These are phyloP conservation scores for Carnegiea gigantea DNA, from an alignment of 179 eudicot species.

Conservation along the genomic window DNA sequence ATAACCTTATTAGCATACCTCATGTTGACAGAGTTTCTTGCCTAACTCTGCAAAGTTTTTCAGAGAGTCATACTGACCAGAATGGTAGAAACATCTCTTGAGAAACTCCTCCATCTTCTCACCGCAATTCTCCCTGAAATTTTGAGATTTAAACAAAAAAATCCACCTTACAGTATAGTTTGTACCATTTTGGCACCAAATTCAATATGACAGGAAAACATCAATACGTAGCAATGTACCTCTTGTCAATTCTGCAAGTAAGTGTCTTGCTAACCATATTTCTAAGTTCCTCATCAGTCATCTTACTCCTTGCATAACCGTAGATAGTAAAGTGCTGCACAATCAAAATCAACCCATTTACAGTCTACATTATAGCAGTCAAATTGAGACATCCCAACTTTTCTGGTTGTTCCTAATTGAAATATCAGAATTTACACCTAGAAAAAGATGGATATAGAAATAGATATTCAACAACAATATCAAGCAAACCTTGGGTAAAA, in stretches of 20 bases:
- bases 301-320: conserved; percentile 98
- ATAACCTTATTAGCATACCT: conserved; percentile 45
- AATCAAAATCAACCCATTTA: conserved; percentile 21
- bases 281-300: conserved; percentile 92
- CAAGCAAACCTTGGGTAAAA: conserved; percentile 74
- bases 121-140: conserved; percentile 74
- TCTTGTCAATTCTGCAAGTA: conserved; percentile 94
- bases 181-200: not conserved
- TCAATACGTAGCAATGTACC: conserved; percentile 35
- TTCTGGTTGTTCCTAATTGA: not conserved
- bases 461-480: not conserved
- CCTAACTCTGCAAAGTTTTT: conserved; percentile 70
- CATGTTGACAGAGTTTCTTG: conserved; percentile 76
- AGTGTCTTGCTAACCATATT: conserved; percentile 91
- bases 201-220: not conserved
- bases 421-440: not conserved
- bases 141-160: not conserved
- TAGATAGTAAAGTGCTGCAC: conserved; percentile 89
- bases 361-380: not conserved
- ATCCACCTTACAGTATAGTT: not conserved
- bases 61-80: conserved; percentile 80
- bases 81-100: conserved; percentile 78
- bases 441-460: not conserved
- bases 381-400: not conserved
- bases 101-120: conserved; percentile 95